Evolutionary conservation across 106 monocot species (phyloP).

Genomic region (Phalaenopsis equestris): DNA sequence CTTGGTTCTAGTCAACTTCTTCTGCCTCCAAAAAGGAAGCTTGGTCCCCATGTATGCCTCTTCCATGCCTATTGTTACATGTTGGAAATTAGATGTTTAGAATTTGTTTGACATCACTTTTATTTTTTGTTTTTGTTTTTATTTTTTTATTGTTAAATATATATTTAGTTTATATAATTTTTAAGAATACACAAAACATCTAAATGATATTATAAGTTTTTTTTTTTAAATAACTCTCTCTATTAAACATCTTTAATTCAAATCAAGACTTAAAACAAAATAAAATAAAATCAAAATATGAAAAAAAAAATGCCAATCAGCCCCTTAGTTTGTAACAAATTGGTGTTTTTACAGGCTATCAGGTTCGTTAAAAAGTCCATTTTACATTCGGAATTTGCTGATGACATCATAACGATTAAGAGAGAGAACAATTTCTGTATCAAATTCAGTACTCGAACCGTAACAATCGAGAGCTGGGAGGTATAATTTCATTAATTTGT

Average conservation of each 20-base stretch:
- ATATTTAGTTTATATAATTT: too few relatives aligned
- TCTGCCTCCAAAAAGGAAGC: constrained; percentile 35
- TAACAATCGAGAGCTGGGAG: constrained; percentile 83
- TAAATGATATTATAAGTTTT: too few relatives aligned
- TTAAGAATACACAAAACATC: too few relatives aligned
- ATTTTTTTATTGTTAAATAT: too few relatives aligned
- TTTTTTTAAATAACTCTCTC: too few relatives aligned
- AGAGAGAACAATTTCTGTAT: constrained; percentile 50
- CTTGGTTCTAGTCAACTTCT: constrained; percentile 72
- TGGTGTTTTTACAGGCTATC: constrained; percentile 40
- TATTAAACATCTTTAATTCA: too few relatives aligned
- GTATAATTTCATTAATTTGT: constrained; percentile 22
- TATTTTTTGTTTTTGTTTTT: too few relatives aligned
- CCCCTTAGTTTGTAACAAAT: not conserved
- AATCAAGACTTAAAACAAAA: too few relatives aligned
- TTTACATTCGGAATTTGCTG: constrained; percentile 30
- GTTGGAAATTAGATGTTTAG: not conserved
- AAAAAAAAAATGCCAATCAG: too few relatives aligned
- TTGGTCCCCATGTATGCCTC: constrained; percentile 41
- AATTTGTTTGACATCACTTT: too few relatives aligned
- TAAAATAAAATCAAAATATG: too few relatives aligned
- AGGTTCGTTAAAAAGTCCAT: constrained; percentile 12
- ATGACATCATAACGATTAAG: constrained; percentile 31
- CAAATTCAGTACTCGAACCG: constrained; percentile 40
- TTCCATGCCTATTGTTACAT: not conserved